A percentile compares a stretch with the other conserved stretches of the same genome.
phyloP scores from a whole-genome alignment of 208 protist species.

The Naegleria gruberi region DNA sequence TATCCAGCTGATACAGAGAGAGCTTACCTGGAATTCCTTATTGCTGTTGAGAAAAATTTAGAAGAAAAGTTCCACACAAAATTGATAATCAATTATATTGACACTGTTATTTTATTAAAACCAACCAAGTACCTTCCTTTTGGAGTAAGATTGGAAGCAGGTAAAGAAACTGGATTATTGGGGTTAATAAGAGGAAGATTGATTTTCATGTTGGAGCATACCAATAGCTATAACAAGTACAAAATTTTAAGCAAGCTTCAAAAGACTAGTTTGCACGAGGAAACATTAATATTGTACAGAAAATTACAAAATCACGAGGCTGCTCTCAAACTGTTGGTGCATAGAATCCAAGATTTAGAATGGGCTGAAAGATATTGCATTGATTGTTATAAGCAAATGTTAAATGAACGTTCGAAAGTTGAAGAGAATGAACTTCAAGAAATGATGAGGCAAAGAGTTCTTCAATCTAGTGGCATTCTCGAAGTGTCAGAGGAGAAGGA shows the following conservation, averaged over 20 bases:
- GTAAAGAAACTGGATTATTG: background rate
- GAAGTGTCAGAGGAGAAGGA: background rate
- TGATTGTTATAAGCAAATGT: background rate
- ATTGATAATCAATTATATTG: background rate
- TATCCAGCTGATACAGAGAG: background rate
- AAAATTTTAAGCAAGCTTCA: background rate
- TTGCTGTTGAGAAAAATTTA: background rate
- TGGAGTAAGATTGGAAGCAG: background rate
- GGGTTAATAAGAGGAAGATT: background rate
- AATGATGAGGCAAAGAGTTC: background rate
- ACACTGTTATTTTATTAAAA: background rate
- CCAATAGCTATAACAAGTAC: background rate
- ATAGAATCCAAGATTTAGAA: constrained; percentile 13
- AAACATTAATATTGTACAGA: constrained; percentile 10
- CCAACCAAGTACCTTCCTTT: background rate
- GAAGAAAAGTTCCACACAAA: background rate
- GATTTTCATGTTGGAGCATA: background rate
- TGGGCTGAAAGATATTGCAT: constrained; percentile 14
- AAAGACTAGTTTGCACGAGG: background rate
- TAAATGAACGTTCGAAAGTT: background rate
- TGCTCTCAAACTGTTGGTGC: background rate
- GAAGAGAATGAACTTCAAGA: background rate
- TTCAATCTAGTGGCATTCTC: background rate
- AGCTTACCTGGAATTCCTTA: background rate
- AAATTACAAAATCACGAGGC: background rate